Evolutionary conservation across 805 yeast genomes (phyloP).

Genomic region (Yarrowia sp.): DNA sequence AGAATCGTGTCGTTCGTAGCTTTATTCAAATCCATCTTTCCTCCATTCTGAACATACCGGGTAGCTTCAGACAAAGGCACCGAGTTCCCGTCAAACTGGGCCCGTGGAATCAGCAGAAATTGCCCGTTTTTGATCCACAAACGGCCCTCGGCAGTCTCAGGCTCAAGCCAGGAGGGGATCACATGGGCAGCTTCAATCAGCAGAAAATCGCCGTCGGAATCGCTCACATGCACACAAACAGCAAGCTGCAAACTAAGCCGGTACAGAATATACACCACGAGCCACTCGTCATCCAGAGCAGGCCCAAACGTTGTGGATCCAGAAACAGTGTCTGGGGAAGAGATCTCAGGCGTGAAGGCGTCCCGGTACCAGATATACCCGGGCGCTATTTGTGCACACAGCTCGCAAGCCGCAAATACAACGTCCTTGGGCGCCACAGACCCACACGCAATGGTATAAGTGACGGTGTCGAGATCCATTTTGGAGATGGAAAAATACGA

Average conservation of each 20-base stretch:
- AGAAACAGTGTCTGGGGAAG: background rate
- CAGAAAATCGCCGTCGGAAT: conserved; percentile 64
- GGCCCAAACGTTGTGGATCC: conserved; percentile 44
- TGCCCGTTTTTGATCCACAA: conserved; percentile 55
- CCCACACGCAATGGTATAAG: conserved; percentile 18
- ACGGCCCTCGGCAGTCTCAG: conserved; percentile 58
- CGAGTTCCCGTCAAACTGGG: conserved; percentile 14
- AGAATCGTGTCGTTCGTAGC: conserved; percentile 18
- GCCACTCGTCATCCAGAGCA: conserved; percentile 49
- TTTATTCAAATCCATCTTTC: background rate
- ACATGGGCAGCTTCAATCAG: conserved; percentile 58
- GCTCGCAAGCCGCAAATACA: background rate
- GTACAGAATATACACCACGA: conserved; percentile 46
- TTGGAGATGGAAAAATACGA: background rate
- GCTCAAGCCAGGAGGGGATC: conserved; percentile 58
- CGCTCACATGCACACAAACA: conserved; percentile 48
- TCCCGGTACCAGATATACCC: conserved; percentile 46
- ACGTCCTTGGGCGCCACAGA: background rate
- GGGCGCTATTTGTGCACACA: conserved; percentile 8
- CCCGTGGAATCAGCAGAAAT: conserved; percentile 53
- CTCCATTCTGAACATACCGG: background rate
- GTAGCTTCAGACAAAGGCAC: background rate
- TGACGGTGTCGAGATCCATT: conserved; percentile 28
- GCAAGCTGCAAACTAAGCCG: conserved; percentile 41
- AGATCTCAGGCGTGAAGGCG: conserved; percentile 40